phyloP scores from a whole-genome alignment of 257 asterid genomes.

The Penstemon barbatus region DNA sequence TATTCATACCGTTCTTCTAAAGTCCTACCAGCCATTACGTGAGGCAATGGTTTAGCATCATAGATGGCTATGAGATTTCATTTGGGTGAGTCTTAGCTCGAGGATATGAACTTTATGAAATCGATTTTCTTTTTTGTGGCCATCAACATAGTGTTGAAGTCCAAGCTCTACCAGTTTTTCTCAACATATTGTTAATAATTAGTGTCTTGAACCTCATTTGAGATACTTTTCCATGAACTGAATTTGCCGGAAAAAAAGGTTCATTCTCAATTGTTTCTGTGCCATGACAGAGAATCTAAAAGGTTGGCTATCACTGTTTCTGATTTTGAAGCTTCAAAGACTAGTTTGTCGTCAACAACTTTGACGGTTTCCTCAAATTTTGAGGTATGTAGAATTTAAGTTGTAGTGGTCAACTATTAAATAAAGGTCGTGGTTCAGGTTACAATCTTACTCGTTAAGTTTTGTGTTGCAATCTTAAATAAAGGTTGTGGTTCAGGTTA shows the following conservation, averaged over 20 bases:
- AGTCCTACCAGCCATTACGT: background rate
- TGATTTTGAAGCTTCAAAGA: constrained; percentile 70
- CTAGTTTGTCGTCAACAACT: constrained; percentile 47
- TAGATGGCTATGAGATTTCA: background rate
- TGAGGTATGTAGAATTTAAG: constrained; percentile 58
- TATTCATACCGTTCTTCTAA: background rate
- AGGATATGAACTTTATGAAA: constrained; percentile 10
- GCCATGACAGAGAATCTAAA: constrained; percentile 65
- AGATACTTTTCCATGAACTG: constrained; percentile 16
- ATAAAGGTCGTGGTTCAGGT: background rate
- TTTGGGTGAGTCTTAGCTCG: constrained; percentile 1
- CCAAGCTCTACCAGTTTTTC: constrained; percentile 12
- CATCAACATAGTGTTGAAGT: constrained; percentile 2
- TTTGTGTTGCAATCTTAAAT: background rate
- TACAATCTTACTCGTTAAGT: constrained; percentile 11
- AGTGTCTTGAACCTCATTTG: constrained; percentile 15
- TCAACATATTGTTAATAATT: constrained; percentile 10
- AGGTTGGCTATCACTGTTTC: constrained; percentile 54
- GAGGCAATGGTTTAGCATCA: background rate
- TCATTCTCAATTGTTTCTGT: constrained; percentile 28
- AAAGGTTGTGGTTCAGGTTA: constrained; percentile 2
- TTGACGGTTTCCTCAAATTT: constrained; percentile 91
- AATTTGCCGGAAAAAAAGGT: constrained; percentile 21
- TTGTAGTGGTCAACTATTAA: background rate
- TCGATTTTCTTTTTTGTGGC: background rate